Conservation (phyloP, 352 stramenopile species). For the Pythium scleroteichum region DNA sequence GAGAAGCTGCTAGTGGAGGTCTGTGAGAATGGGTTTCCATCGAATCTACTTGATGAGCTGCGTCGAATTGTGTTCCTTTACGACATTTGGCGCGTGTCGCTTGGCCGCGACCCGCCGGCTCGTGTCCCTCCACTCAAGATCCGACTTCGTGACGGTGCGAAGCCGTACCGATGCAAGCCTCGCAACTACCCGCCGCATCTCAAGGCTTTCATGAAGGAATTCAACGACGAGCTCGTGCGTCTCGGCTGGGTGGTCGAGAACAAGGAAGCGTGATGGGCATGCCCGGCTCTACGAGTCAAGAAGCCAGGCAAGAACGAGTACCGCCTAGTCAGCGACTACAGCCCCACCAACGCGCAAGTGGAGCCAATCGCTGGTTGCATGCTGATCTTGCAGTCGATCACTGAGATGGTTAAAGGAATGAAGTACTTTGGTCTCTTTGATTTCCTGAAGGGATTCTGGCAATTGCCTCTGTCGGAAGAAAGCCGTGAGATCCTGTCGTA, state of each 20-base stretch:
- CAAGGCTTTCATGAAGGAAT: conserved; percentile 10
- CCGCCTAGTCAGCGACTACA: conserved; percentile 10
- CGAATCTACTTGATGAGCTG: conserved; percentile 2
- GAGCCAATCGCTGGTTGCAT: conserved; percentile 9
- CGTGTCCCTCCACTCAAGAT: conserved; percentile 6
- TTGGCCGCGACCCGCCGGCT: conserved; percentile 11
- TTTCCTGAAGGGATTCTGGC: conserved; percentile 7
- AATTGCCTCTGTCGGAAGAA: conserved; percentile 5
- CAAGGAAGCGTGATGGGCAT: conserved; percentile 7
- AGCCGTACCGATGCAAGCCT: conserved; percentile 1
- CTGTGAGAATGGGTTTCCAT: conserved; percentile 5
- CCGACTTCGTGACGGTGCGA: not conserved
- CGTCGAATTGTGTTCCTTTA: conserved; percentile 4
- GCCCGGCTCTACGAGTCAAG: conserved; percentile 11
- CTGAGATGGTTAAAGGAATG: conserved; percentile 1
- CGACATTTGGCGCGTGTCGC: conserved; percentile 9
- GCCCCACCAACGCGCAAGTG: conserved; percentile 7
- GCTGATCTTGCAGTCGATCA: conserved; percentile 6
- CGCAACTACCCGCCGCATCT: conserved; percentile 7
- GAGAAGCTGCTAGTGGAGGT: conserved; percentile 5
- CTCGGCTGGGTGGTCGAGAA: conserved; percentile 20
- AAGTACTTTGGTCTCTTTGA: not conserved
- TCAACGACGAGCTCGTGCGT: conserved; percentile 7
- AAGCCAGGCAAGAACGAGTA: conserved; percentile 17
- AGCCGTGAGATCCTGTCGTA: conserved; percentile 16